Conservation (phyloP, 805 yeast genomes). For the Torulaspora delbrueckii region DNA sequence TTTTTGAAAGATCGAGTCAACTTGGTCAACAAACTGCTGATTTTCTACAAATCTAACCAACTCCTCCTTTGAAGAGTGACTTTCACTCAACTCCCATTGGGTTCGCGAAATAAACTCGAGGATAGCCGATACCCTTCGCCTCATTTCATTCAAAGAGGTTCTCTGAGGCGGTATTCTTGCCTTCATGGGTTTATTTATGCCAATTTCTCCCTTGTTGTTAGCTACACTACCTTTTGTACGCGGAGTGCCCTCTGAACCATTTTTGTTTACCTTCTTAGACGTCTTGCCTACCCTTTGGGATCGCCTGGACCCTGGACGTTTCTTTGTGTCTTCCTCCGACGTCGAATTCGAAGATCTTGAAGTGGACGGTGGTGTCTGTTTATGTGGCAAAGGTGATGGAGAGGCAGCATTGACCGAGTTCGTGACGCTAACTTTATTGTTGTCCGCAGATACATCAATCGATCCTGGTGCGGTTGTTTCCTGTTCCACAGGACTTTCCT, state of each 20-base stretch:
- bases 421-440: neutral
- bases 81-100: slow-evolving; percentile 74
- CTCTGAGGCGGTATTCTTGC: slow-evolving; percentile 80
- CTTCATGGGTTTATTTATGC: slow-evolving; percentile 65
- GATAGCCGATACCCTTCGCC: slow-evolving; percentile 82
- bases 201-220: slow-evolving; percentile 36
- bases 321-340: slow-evolving; percentile 10
- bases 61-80: slow-evolving; percentile 54
- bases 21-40: slow-evolving; percentile 36
- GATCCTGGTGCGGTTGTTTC: neutral
- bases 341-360: slow-evolving; percentile 13
- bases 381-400: neutral
- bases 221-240: slow-evolving; percentile 15
- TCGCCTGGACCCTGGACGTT: slow-evolving; percentile 6
- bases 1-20: slow-evolving; percentile 43
- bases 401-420: neutral
- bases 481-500: neutral
- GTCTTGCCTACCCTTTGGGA: slow-evolving; percentile 15
- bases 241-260: slow-evolving; percentile 18
- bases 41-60: slow-evolving; percentile 46
- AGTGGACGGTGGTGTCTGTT: slow-evolving; percentile 1
- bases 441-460: neutral
- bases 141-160: slow-evolving; percentile 74
- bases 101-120: slow-evolving; percentile 86
- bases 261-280: slow-evolving; percentile 14